Conservation (phyloP, 2,329 filamentous ascomycete species). For the Knoxdaviesia proteae region DNA sequence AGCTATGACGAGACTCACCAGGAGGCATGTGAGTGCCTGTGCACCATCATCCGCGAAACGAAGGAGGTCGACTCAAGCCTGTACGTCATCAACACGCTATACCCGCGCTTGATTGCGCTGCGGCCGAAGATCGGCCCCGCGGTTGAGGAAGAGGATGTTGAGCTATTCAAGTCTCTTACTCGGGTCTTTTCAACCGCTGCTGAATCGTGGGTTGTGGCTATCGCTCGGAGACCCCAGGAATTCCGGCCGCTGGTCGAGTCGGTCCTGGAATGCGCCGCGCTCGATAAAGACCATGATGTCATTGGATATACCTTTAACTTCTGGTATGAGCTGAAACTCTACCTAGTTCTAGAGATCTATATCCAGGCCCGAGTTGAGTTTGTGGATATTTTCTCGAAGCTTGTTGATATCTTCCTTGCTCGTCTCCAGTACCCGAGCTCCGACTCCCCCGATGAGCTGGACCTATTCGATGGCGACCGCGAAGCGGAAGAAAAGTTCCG, state of each 20-base stretch:
- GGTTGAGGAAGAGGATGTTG: conserved; percentile 62
- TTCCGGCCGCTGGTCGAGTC: conserved; percentile 76
- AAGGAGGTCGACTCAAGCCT: conserved; percentile 82
- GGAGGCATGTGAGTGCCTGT: conserved; percentile 78
- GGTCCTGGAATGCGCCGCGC: conserved; percentile 74
- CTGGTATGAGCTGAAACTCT: conserved; percentile 98
- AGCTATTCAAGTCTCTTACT: conserved; percentile 73
- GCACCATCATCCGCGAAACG: conserved; percentile 79
- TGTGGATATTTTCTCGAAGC: conserved; percentile 63
- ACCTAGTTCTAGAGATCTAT: conserved; percentile 77
- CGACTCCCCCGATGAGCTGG: conserved; percentile 51
- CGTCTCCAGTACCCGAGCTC: conserved; percentile 74
- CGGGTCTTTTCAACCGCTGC: conserved; percentile 83
- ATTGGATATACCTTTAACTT: conserved; percentile 90
- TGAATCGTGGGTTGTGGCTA: conserved; percentile 81
- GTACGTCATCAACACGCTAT: conserved; percentile 59
- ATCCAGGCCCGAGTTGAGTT: conserved; percentile 59
- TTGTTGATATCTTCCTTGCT: conserved; percentile 82
- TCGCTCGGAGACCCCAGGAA: conserved; percentile 61
- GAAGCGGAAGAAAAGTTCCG: conserved; percentile 95
- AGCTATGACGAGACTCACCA: conserved; percentile 61
- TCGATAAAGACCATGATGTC: conserved; percentile 75
- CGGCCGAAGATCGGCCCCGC: conserved; percentile 55
- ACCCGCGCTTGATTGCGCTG: conserved; percentile 60
- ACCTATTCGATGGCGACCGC: conserved; percentile 87